Evolutionary conservation across 345 rosid genomes (phyloP).

Genomic region (Hibiscus syriacus): DNA sequence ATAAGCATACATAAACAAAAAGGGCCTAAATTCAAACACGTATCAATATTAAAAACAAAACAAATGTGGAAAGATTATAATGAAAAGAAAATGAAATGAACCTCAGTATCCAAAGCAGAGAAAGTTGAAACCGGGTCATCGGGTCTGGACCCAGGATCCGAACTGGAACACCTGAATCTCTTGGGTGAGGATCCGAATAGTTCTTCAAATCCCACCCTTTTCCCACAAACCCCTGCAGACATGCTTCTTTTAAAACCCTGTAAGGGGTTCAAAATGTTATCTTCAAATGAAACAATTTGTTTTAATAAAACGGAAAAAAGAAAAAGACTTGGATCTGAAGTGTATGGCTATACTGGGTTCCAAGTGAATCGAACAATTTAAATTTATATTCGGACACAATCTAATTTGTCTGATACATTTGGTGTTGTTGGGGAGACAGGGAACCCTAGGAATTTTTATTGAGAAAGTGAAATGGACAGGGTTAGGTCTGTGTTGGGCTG

Average conservation of each 20-base stretch:
- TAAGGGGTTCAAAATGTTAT: neutral
- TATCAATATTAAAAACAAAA: neutral
- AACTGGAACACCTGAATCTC: slow-evolving; percentile 4
- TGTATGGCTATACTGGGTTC: neutral
- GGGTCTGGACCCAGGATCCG: slow-evolving; percentile 1
- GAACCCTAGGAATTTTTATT: slow-evolving; percentile 4
- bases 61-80: neutral
- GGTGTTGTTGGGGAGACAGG: neutral
- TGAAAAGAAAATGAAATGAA: neutral
- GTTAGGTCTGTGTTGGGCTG: neutral
- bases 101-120: slow-evolving; percentile 5
- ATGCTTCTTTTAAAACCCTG: neutral
- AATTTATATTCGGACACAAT: neutral
- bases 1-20: too few relatives aligned
- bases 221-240: slow-evolving; percentile 5
- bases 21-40: too few relatives aligned
- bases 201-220: slow-evolving; percentile 9
- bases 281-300: neutral
- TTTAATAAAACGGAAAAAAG: neutral
- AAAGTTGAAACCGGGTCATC: neutral
- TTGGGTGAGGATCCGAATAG: slow-evolving; percentile 4
- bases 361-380: neutral
- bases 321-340: neutral
- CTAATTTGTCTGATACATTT: neutral
- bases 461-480: neutral